A percentile compares a stretch with the other conserved stretches of the same genome.
Evolutionary conservation across 78 protist species (phyloP).

Genomic region (Dictyostelium citrinum): DNA sequence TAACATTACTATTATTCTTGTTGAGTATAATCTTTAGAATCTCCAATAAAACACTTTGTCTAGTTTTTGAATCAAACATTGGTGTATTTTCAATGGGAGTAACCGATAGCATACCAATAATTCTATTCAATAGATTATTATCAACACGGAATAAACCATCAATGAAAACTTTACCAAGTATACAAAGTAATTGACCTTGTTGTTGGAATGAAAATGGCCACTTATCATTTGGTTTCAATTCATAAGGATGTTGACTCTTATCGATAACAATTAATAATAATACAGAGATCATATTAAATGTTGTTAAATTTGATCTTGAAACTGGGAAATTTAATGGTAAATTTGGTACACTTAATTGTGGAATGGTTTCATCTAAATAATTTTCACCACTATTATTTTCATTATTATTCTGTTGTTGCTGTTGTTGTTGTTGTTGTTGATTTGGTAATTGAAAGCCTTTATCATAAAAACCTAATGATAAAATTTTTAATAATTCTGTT

Average conservation of each 20-base stretch:
- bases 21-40: neutral
- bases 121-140: neutral
- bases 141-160: constrained; percentile 7
- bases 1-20: neutral
- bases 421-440: neutral
- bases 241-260: constrained; percentile 29
- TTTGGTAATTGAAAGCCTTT: neutral
- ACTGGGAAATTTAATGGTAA: constrained; percentile 57
- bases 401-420: neutral
- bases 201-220: constrained; percentile 63
- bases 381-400: neutral
- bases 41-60: constrained; percentile 3
- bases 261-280: constrained; percentile 50
- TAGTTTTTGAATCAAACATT: neutral
- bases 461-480: constrained; percentile 46
- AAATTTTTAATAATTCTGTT: constrained; percentile 39
- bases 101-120: constrained; percentile 16
- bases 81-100: constrained; percentile 23
- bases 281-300: constrained; percentile 45
- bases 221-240: neutral
- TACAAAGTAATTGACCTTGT: constrained; percentile 50
- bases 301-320: constrained; percentile 17
- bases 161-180: constrained; percentile 1
- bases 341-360: constrained; percentile 8
- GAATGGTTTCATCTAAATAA: neutral